phyloP scores from a whole-genome alignment of 257 asterid genomes.

The Petunia secreta region DNA sequence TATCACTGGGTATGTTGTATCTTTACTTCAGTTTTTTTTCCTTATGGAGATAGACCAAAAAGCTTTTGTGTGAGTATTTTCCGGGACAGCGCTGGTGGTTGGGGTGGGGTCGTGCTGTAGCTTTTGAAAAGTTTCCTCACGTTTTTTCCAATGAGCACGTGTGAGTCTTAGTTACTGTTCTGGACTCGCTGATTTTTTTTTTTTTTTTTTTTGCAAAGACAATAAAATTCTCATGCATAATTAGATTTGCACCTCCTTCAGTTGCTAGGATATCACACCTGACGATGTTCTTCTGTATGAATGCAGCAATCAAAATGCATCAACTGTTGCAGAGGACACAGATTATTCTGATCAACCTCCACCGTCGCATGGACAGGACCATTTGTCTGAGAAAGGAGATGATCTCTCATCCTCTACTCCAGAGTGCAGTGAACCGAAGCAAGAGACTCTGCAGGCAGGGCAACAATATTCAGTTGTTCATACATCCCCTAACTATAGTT shows the following conservation, averaged over 20 bases:
- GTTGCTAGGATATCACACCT: slow-evolving; percentile 6
- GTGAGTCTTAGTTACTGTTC: slow-evolving; percentile 12
- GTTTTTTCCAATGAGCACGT: not conserved
- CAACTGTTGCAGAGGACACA: slow-evolving; percentile 49
- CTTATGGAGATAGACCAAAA: not conserved
- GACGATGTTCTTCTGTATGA: slow-evolving; percentile 3
- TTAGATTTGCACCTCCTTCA: slow-evolving; percentile 23
- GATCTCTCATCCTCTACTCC: slow-evolving; percentile 58
- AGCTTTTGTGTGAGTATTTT: not conserved
- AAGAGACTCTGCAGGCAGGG: slow-evolving; percentile 59
- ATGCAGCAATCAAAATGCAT: slow-evolving; percentile 58
- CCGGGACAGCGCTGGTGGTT: too few relatives aligned
- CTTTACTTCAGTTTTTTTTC: not conserved
- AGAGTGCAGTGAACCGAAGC: slow-evolving; percentile 55
- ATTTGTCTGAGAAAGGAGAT: slow-evolving; percentile 47
- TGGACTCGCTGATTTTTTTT: not conserved
- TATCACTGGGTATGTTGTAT: too few relatives aligned
- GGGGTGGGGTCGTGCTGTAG: not conserved
- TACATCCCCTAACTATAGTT: slow-evolving; percentile 59
- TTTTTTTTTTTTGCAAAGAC: slow-evolving; percentile 21
- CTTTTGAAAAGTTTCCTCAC: not conserved
- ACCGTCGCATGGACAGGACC: slow-evolving; percentile 51
- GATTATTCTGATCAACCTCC: slow-evolving; percentile 57
- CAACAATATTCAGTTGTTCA: slow-evolving; percentile 60
- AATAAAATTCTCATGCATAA: slow-evolving; percentile 27